Base-by-base conservation (phyloP, 805 yeast species). In the Lipomyces yamanashiensis region DNA sequence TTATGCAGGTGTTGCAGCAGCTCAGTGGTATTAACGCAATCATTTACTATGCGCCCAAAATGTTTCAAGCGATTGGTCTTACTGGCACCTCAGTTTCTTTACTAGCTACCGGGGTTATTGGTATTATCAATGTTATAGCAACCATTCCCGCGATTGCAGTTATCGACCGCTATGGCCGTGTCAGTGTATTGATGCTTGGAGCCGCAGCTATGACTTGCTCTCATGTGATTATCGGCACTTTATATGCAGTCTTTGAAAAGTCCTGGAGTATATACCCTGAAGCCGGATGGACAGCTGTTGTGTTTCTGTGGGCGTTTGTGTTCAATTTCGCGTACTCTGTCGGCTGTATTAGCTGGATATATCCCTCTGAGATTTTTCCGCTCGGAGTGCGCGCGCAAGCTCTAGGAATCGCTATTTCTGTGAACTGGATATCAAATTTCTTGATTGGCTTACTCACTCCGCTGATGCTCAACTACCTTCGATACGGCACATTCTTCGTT, bases 371-470 rank as follows among this genome's bases (percentile, higher is more conserved):
- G 75, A 81, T 87, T 59, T 86, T 73, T 67, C 87, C 84, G 80
- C 79, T 84, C 54, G 81, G 87, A 77, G 85, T 86, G 71, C 84
- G 92, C 80, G 87, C 90, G 61, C 82, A 87, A 67, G 87, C 88
- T 58, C 79, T 87, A n/a, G 81, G 87, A 17, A 76, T 83, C 53
- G 78, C 85, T 33, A 85, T 90, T 7, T 79, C 89, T 70, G 85
- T 87, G 59, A 87, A 87, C 80, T 87, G 91, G 91, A 75, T 85
- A 61, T 82, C 82, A 71, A 87, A 86, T 78, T 68, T 66, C 40
- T 23, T 67, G 23, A 51, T 67, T 28, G 70, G 69, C 34, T 76
- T 83, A 61, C 82, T 84, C 49, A 86, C 84, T 44, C 82, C 84
- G 83, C 78, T 82, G 58, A 81, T 85, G 5, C 86, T 67, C 28